A percentile compares a stretch with the other conserved stretches of the same genome.
These are phyloP conservation scores for Tillandsia leiboldiana DNA, from an alignment of 176 grass and related monocot genomes.

Conservation along the genomic window DNA sequence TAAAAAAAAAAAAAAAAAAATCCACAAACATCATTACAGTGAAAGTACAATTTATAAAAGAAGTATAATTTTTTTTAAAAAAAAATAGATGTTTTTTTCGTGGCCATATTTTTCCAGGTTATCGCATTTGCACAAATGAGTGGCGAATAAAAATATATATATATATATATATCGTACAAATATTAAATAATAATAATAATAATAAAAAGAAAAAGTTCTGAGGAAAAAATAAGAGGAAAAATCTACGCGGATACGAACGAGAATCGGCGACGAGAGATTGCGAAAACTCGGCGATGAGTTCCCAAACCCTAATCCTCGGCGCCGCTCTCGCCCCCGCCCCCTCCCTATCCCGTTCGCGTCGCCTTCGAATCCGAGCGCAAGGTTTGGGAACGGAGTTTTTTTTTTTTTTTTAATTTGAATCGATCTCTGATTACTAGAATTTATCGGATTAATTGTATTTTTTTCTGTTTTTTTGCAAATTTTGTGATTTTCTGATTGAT, in stretches of 20 bases:
- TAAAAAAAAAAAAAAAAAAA: too few relatives aligned
- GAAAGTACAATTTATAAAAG: too few relatives aligned
- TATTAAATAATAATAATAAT: background rate
- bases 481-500: too few relatives aligned
- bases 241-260: background rate
- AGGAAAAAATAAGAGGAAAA: background rate
- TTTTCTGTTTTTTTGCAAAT: background rate
- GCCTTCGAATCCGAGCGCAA: background rate
- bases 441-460: background rate
- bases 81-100: too few relatives aligned
- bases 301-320: background rate
- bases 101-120: too few relatives aligned
- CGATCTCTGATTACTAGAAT: background rate
- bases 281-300: background rate
- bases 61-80: too few relatives aligned
- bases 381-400: background rate
- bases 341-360: background rate
- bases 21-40: too few relatives aligned
- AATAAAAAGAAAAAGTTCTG: background rate
- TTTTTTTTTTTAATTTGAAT: background rate
- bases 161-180: too few relatives aligned
- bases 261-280: background rate
- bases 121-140: background rate
- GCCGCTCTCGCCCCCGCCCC: background rate
- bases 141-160: background rate